phyloP scores from a whole-genome alignment of 164 flowering plant species.

The Vitis labrusca region DNA sequence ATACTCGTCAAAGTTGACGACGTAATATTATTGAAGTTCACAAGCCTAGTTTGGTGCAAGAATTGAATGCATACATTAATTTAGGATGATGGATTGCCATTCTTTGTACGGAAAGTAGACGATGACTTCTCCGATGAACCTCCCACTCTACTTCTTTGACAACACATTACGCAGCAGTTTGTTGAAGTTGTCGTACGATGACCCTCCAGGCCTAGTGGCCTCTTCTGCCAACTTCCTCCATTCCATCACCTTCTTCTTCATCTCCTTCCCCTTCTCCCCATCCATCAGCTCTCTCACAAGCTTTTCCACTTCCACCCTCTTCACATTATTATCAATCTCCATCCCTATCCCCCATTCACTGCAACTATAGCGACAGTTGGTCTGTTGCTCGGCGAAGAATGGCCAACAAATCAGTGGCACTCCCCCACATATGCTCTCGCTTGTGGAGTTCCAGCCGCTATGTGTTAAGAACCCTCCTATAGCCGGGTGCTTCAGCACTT shows the following conservation, averaged over 20 bases:
- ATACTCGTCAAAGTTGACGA: no score
- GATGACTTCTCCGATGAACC: no score
- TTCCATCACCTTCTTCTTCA: conserved; percentile 4
- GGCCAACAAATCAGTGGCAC: conserved; percentile 6
- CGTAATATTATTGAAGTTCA: no score
- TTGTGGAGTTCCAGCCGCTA: conserved; percentile 7
- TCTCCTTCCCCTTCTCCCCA: conserved; percentile 4
- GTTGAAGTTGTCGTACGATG: conserved; percentile 2
- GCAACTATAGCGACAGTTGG: background rate
- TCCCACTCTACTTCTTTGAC: no score
- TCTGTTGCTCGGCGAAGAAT: conserved; percentile 1
- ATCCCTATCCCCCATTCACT: conserved; percentile 1
- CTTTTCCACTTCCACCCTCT: conserved; percentile 5
- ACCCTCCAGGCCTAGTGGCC: conserved; percentile 4
- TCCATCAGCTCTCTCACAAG: conserved; percentile 4
- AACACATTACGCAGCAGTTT: background rate
- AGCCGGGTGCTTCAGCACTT: conserved; percentile 11
- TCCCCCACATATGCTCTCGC: conserved; percentile 9
- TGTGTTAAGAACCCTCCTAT: conserved; percentile 9
- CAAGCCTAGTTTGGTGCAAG: no score
- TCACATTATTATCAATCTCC: background rate
- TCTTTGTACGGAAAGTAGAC: no score
- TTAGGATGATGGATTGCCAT: no score
- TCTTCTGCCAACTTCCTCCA: conserved; percentile 8
- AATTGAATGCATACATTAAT: no score